These are phyloP conservation scores for Hypoxylon cercidicola DNA, from an alignment of 495 filamentous ascomycete species.

Conservation along the genomic window DNA sequence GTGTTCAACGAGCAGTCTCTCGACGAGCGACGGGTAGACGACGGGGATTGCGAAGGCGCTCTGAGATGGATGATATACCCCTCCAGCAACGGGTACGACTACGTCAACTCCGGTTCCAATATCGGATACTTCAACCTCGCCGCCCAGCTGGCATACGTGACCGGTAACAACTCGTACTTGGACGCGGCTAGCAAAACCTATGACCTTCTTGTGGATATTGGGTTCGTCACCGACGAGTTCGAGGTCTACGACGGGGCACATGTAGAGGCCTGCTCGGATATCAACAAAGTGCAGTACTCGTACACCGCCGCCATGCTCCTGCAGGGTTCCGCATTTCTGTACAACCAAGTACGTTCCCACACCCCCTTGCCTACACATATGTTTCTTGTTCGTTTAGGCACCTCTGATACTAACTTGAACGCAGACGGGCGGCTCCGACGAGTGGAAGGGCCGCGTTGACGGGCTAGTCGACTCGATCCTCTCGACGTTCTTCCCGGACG, in stretches of 20 bases:
- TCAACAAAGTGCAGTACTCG: slow-evolving; percentile 69
- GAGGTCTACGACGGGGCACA: slow-evolving; percentile 74
- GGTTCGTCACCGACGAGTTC: slow-evolving; percentile 67
- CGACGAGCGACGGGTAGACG: slow-evolving; percentile 69
- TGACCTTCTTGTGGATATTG: slow-evolving; percentile 67
- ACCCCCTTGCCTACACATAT: slow-evolving; percentile 4
- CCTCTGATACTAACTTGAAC: neutral
- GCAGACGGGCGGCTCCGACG: slow-evolving; percentile 59
- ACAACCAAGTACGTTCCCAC: slow-evolving; percentile 61
- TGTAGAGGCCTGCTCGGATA: slow-evolving; percentile 61
- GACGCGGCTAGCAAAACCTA: slow-evolving; percentile 72
- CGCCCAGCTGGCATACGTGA: slow-evolving; percentile 72
- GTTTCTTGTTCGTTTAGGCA: neutral
- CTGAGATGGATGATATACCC: slow-evolving; percentile 81
- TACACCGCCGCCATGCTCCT: slow-evolving; percentile 74
- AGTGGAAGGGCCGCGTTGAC: slow-evolving; percentile 67
- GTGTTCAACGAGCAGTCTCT: slow-evolving; percentile 71
- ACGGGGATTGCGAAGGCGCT: slow-evolving; percentile 69
- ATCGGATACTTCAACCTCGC: slow-evolving; percentile 78
- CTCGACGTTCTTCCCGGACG: slow-evolving; percentile 65
- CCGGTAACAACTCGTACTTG: slow-evolving; percentile 73
- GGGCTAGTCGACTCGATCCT: slow-evolving; percentile 65
- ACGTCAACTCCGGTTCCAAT: slow-evolving; percentile 81
- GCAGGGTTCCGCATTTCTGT: slow-evolving; percentile 74
- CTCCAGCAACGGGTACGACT: slow-evolving; percentile 76